These are phyloP conservation scores for Ceratocystis ficicola DNA, from an alignment of 2,329 filamentous ascomycete genomes.

Conservation along the genomic window DNA sequence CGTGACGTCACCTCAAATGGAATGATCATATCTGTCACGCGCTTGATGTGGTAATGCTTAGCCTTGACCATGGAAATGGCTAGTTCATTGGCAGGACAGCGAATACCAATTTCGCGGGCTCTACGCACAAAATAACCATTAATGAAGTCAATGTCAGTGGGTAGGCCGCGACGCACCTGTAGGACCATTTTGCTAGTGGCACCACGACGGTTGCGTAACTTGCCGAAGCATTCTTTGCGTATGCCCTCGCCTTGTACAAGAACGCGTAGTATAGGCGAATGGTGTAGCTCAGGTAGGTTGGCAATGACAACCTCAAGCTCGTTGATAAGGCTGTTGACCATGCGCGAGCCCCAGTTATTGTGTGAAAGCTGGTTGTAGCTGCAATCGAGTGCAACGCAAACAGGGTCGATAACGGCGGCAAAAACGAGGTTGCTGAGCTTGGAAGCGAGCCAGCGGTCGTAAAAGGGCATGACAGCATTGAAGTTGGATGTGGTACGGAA, in stretches of 20 bases:
- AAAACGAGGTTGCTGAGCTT: conserved; percentile 73
- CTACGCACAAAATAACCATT: conserved; percentile 77
- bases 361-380: conserved; percentile 58
- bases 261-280: conserved; percentile 43
- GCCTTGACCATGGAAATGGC: conserved; percentile 61
- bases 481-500: conserved; percentile 19
- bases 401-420: conserved; percentile 63
- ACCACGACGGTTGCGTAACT: conserved; percentile 45
- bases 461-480: conserved; percentile 27
- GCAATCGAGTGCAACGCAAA: conserved; percentile 68
- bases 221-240: conserved; percentile 47
- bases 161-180: conserved; percentile 47
- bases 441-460: conserved; percentile 49
- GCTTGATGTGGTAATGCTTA: conserved; percentile 38
- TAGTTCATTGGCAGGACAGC: conserved; percentile 59
- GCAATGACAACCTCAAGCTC: conserved; percentile 65
- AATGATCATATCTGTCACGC: conserved; percentile 29
- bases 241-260: conserved; percentile 49
- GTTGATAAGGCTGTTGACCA: conserved; percentile 57
- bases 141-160: conserved; percentile 69
- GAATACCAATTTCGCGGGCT: conserved; percentile 60
- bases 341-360: conserved; percentile 51
- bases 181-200: conserved; percentile 52
- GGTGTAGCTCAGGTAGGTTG: conserved; percentile 59
- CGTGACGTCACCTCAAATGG: conserved; percentile 30